phyloP scores from a whole-genome alignment of 2,329 filamentous ascomycete genomes.

The Capronia epimyces region DNA sequence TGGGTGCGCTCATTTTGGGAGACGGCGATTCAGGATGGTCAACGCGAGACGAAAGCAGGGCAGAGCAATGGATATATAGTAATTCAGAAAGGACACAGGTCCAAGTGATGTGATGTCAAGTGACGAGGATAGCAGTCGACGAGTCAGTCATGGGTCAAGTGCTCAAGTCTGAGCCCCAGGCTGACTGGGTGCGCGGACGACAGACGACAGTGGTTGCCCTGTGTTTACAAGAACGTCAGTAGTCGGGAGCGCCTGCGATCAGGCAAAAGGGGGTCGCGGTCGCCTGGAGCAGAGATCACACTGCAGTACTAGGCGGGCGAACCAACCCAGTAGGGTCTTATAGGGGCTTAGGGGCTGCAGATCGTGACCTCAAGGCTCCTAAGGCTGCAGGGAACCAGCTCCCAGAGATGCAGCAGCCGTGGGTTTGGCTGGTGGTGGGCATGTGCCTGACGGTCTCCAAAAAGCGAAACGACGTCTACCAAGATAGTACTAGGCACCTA shows the following conservation, averaged over 20 bases:
- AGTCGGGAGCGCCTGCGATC: neutral
- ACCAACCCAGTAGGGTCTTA: neutral
- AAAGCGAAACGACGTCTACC: too few species aligned
- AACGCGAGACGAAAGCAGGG: neutral
- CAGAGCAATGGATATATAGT: neutral
- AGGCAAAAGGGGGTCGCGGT: neutral
- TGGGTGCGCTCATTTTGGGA: constrained; percentile 8
- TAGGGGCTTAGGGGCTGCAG: neutral
- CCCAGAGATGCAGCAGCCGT: too few species aligned
- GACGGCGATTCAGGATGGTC: neutral
- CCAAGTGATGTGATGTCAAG: neutral
- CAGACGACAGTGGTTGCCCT: constrained; percentile 4
- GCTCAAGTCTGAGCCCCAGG: constrained; percentile 4
- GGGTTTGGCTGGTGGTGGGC: too few species aligned
- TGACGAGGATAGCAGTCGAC: neutral
- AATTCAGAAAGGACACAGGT: neutral
- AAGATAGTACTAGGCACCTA: too few species aligned
- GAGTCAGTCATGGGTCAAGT: constrained; percentile 11
- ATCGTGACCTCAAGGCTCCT: neutral
- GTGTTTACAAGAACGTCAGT: neutral
- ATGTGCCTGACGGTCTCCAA: too few species aligned
- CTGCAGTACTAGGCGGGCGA: neutral
- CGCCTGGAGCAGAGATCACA: neutral
- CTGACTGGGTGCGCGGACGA: constrained; percentile 6
- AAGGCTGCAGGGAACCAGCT: neutral